These are phyloP conservation scores for Saxophila tyrrhenica DNA, from an alignment of 495 filamentous ascomycete genomes.

Conservation along the genomic window DNA sequence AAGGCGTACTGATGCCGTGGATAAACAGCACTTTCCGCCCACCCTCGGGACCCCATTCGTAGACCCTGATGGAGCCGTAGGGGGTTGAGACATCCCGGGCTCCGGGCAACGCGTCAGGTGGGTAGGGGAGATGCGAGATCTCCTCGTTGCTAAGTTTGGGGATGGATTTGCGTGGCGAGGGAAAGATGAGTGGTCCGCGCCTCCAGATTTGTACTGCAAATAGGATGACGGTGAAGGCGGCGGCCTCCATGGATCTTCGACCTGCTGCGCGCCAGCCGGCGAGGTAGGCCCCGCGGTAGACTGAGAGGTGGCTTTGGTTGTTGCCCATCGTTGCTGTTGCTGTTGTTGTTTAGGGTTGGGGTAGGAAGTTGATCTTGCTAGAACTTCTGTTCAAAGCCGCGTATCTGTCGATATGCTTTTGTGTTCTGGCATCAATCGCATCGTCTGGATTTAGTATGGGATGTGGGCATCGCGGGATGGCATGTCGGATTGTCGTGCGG, in stretches of 20 bases:
- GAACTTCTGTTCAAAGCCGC: no score
- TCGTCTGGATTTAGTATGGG: no score
- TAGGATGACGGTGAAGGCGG: background rate
- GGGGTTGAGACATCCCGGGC: constrained; percentile 60
- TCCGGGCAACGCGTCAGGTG: constrained; percentile 63
- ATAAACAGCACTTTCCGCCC: constrained; percentile 71
- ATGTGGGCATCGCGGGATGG: no score
- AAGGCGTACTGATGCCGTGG: constrained; percentile 80
- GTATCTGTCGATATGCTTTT: no score
- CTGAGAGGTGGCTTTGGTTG: no score
- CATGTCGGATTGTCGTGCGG: no score
- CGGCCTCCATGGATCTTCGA: no score
- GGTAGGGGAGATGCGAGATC: constrained; percentile 50
- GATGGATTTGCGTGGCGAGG: constrained; percentile 38
- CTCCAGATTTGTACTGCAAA: no score
- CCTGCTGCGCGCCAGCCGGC: no score
- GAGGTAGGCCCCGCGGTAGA: no score
- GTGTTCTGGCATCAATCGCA: no score
- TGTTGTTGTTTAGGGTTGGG: background rate
- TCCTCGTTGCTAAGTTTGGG: constrained; percentile 38
- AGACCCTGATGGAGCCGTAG: constrained; percentile 71
- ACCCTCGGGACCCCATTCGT: constrained; percentile 79
- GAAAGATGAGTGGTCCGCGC: constrained; percentile 23
- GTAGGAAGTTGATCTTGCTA: background rate
- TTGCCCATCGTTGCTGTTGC: background rate